Evolutionary conservation across 2,329 filamentous ascomycete species (phyloP).

Genomic region (Cercospora berteroae): DNA sequence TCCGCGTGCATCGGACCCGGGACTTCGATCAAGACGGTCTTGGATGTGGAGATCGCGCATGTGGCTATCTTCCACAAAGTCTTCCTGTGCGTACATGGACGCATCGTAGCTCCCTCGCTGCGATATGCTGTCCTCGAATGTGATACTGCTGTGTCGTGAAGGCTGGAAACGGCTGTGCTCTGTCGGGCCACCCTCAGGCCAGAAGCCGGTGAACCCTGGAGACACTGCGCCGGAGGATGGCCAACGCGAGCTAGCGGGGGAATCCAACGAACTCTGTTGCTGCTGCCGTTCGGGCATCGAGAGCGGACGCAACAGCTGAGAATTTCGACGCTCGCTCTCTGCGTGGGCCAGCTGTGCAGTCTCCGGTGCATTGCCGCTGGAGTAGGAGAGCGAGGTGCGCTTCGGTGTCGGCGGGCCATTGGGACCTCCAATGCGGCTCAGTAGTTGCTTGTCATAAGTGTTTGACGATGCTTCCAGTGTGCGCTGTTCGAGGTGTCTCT

Average conservation of each 20-base stretch:
- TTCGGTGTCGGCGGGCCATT: slow-evolving; percentile 54
- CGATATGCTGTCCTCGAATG: slow-evolving; percentile 48
- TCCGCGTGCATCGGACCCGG: slow-evolving; percentile 51
- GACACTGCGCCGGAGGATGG: slow-evolving; percentile 47
- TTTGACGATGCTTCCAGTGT: slow-evolving; percentile 59
- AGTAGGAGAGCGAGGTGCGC: slow-evolving; percentile 38
- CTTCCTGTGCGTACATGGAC: slow-evolving; percentile 52
- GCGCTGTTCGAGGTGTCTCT: slow-evolving; percentile 57
- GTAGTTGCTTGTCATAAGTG: slow-evolving; percentile 61
- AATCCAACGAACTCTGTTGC: slow-evolving; percentile 41
- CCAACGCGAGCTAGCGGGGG: slow-evolving; percentile 39
- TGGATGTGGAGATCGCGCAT: slow-evolving; percentile 55
- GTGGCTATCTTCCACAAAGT: slow-evolving; percentile 55
- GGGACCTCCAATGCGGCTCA: slow-evolving; percentile 60
- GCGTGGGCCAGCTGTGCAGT: slow-evolving; percentile 38
- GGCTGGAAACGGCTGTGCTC: slow-evolving; percentile 29
- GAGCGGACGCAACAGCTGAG: slow-evolving; percentile 44
- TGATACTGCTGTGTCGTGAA: slow-evolving; percentile 43
- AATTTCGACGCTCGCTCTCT: slow-evolving; percentile 43
- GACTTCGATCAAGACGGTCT: slow-evolving; percentile 47
- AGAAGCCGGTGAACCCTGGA: slow-evolving; percentile 47
- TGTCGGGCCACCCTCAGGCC: slow-evolving; percentile 35
- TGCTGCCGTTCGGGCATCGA: slow-evolving; percentile 45
- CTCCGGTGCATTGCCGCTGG: slow-evolving; percentile 30
- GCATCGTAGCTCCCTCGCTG: slow-evolving; percentile 64